A percentile compares a stretch with the other conserved stretches of the same genome.
phyloP scores from a whole-genome alignment of 2,329 filamentous ascomycete species.

The Aaosphaeria pasadenensis region DNA sequence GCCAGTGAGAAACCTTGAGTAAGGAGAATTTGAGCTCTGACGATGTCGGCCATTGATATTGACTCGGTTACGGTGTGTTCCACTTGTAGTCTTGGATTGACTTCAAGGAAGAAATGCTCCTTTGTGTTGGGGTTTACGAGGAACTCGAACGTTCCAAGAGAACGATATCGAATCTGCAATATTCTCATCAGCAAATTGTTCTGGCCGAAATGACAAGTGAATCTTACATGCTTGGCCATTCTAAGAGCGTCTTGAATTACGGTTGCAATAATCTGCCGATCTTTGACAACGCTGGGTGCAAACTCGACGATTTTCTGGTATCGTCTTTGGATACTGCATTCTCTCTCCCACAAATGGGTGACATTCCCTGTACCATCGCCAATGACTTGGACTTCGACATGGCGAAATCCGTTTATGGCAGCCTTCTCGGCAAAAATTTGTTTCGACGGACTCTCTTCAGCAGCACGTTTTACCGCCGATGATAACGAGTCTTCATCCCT shows the following conservation, averaged over 20 bases:
- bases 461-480: constrained; percentile 48
- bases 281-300: constrained; percentile 51
- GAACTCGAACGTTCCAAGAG: constrained; percentile 64
- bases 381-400: constrained; percentile 61
- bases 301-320: constrained; percentile 62
- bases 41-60: constrained; percentile 54
- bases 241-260: constrained; percentile 54
- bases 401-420: constrained; percentile 59
- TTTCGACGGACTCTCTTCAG: constrained; percentile 57
- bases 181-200: constrained; percentile 1
- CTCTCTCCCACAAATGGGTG: constrained; percentile 58
- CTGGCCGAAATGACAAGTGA: background rate
- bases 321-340: constrained; percentile 59
- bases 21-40: constrained; percentile 53
- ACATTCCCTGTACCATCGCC: constrained; percentile 54
- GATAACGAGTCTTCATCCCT: constrained; percentile 43
- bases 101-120: constrained; percentile 59
- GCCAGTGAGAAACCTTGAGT: constrained; percentile 49
- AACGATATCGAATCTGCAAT: constrained; percentile 51
- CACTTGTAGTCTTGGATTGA: constrained; percentile 60
- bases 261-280: constrained; percentile 46
- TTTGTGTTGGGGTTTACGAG: constrained; percentile 50
- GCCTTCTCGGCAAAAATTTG: constrained; percentile 61
- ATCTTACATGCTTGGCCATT: constrained; percentile 48
- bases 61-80: constrained; percentile 62